Percentiles rank a stretch among this genome's conserved stretches.
phyloP scores from a whole-genome alignment of 2,329 filamentous ascomycete genomes.

The Aphanocladium album region DNA sequence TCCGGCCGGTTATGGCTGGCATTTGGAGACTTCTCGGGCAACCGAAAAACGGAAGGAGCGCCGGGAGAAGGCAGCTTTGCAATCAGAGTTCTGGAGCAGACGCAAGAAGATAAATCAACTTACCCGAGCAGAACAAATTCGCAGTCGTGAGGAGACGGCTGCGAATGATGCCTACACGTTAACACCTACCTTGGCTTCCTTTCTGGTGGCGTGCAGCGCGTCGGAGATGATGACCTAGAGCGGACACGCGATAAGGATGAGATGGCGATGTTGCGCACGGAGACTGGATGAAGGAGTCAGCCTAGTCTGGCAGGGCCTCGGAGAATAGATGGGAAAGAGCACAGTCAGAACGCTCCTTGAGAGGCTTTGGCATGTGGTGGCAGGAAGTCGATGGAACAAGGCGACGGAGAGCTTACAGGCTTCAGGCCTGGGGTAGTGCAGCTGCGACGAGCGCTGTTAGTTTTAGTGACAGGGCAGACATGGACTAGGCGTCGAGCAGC shows the following conservation, averaged over 20 bases:
- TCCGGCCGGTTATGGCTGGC: conserved; percentile 6
- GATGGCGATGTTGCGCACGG: not conserved
- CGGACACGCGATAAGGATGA: not conserved
- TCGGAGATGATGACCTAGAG: not conserved
- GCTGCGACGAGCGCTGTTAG: not conserved
- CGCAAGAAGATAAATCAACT: not conserved
- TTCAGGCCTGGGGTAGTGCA: not conserved
- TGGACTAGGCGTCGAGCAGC: not conserved
- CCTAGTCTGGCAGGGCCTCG: not conserved
- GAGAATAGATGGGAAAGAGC: not conserved
- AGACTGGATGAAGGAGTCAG: not conserved
- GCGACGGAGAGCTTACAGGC: not conserved
- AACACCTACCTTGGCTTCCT: not conserved
- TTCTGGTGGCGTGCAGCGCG: not conserved
- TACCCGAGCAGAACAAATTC: not conserved
- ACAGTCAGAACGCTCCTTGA: not conserved
- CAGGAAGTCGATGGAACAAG: not conserved
- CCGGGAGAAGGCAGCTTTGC: not conserved
- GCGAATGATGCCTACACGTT: not conserved
- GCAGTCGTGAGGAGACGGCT: not conserved
- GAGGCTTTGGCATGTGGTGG: not conserved
- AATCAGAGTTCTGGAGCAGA: not conserved
- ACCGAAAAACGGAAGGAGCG: not conserved
- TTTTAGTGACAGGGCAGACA: not conserved
- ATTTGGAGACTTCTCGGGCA: not conserved